phyloP scores from a whole-genome alignment of 2,329 filamentous ascomycete species.

The Calonectria henricotiae region DNA sequence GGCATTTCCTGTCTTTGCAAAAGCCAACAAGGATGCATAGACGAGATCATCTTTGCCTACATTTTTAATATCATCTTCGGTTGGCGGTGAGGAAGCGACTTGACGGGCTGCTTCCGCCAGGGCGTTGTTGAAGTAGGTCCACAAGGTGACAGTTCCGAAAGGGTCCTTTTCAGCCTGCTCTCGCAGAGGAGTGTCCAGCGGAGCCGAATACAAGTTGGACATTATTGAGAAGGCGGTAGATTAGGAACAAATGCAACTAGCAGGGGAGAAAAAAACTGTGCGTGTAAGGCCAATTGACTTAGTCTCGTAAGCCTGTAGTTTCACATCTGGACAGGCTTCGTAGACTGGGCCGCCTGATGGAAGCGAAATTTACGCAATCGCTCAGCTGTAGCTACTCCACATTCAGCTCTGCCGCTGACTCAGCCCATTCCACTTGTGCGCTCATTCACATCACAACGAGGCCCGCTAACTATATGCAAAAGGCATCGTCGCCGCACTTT shows the following conservation, averaged over 20 bases:
- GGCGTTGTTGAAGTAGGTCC: slow-evolving; percentile 39
- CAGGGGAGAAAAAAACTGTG: background rate
- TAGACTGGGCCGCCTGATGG: background rate
- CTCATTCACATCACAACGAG: background rate
- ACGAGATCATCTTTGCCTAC: slow-evolving; percentile 30
- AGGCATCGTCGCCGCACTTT: background rate
- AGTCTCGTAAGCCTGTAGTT: slow-evolving; percentile 1
- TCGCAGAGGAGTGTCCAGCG: background rate
- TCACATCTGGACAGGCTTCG: background rate
- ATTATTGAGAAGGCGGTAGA: slow-evolving; percentile 7
- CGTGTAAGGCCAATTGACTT: background rate
- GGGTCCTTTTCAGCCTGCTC: slow-evolving; percentile 28
- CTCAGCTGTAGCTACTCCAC: background rate
- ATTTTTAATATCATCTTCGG: background rate
- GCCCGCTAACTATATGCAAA: background rate
- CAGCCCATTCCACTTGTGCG: background rate
- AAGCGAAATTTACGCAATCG: slow-evolving; percentile 1
- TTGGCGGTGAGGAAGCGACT: background rate
- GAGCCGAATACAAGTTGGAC: slow-evolving; percentile 22
- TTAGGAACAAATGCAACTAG: background rate
- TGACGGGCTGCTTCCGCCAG: background rate
- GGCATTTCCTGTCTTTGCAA: background rate
- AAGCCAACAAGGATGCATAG: slow-evolving; percentile 21
- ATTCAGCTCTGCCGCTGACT: slow-evolving; percentile 2
- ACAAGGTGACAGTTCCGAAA: slow-evolving; percentile 33